These are phyloP conservation scores for Colletotrichum spinosum DNA, from an alignment of 2,329 filamentous ascomycete genomes.

Conservation along the genomic window DNA sequence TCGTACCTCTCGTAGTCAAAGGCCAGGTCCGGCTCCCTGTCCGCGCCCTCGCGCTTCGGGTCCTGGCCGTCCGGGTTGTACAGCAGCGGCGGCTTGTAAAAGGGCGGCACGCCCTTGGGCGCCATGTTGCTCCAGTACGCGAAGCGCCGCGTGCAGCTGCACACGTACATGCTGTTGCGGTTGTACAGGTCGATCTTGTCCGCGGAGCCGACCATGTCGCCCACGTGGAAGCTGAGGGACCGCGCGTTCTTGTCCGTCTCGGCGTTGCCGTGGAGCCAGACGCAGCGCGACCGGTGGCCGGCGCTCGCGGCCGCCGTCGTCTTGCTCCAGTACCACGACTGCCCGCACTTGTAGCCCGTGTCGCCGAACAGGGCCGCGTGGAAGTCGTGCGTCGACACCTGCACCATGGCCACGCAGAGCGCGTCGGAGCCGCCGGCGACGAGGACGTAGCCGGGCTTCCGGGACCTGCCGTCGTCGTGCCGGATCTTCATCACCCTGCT, in stretches of 20 bases:
- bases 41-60: slow-evolving; percentile 19
- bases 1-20: slow-evolving; percentile 35
- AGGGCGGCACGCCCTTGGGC: slow-evolving; percentile 40
- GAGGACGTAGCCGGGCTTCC: slow-evolving; percentile 37
- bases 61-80: slow-evolving; percentile 38
- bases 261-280: slow-evolving; percentile 17
- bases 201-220: slow-evolving; percentile 35
- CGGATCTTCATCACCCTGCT: slow-evolving; percentile 13
- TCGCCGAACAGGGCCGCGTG: slow-evolving; percentile 39
- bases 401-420: slow-evolving; percentile 40
- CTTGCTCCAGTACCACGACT: slow-evolving; percentile 41
- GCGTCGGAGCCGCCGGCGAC: slow-evolving; percentile 40
- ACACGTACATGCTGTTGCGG: slow-evolving; percentile 30
- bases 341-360: slow-evolving; percentile 39
- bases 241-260: slow-evolving; percentile 31
- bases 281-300: slow-evolving; percentile 14
- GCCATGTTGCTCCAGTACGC: slow-evolving; percentile 38
- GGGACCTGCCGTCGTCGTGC: slow-evolving; percentile 24
- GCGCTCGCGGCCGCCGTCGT: slow-evolving; percentile 33
- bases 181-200: slow-evolving; percentile 37
- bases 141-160: slow-evolving; percentile 40
- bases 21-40: slow-evolving; percentile 36
- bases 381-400: slow-evolving; percentile 36
- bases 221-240: slow-evolving; percentile 41
- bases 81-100: slow-evolving; percentile 43